Base-by-base conservation (phyloP, 2,329 filamentous ascomycete species). In the Calonectria pseudoreteaudii region DNA sequence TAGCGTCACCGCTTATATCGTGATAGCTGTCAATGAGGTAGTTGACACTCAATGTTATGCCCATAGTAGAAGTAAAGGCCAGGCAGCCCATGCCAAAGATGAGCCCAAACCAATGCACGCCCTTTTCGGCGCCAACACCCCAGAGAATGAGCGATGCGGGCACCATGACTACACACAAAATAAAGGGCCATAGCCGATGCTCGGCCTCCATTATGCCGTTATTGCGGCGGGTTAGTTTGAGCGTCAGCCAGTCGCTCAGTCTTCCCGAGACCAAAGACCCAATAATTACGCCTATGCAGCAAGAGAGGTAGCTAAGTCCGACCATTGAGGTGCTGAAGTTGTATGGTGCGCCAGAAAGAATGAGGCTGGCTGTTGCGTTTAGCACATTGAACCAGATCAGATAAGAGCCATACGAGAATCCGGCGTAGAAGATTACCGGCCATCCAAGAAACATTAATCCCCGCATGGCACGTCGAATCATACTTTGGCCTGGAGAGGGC, bases 361-460 rank as follows among this genome's bases (percentile, higher is more conserved):
- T 83, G 31, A 86, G 84, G 34, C 82, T 88, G 26, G 81, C 84
- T 2, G 83, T 88, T 72, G 85, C 86, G 53, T 86, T 86, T n/a
- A 86, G 80, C 4, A 87, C 84, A 73, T 86, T 86, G 79, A 86
- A 87, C 80, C 84, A 86, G 47, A 86, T 82, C 4, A 87, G 81
- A 34, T 86, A 85, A 0, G 84, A 84, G 2, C 86, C 85, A 69
- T 87, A 87, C 11, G 83, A 83, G 66, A 87, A 86, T 13, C 86
- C 85, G 0, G 84, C 80, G 68, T 85, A 87, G 60, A 87, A 85
- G 23, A 87, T 83, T 20, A 86, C 83, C 0, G 86, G 86, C 83
- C 85, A 87, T 1, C 80, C 80, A 5, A 87, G 79, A 38, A 85
- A 81, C 36, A 82, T 81, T 6, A 86, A 74, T 3, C 81, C 83